Percentiles rank a stretch among this genome's conserved stretches.
Evolutionary conservation across 2,329 filamentous ascomycete species (phyloP).

Genomic region (Huntiella savannae): DNA sequence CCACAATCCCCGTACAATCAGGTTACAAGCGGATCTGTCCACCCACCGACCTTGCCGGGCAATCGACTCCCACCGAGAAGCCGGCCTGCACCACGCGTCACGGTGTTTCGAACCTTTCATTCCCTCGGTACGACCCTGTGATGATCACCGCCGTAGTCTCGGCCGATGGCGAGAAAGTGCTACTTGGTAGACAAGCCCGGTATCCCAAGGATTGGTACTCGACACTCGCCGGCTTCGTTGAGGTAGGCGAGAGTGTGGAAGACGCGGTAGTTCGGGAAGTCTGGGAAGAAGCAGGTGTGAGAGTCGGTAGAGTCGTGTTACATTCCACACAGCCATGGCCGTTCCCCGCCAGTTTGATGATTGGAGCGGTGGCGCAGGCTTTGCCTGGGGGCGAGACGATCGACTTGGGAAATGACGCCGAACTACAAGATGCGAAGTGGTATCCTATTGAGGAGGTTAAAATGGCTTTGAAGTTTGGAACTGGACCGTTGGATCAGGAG

Average conservation of each 20-base stretch:
- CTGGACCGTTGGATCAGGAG: conserved; percentile 45
- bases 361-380: conserved; percentile 74
- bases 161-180: conserved; percentile 52
- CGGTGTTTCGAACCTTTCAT: conserved; percentile 75
- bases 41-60: conserved; percentile 39
- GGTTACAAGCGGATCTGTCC: conserved; percentile 70
- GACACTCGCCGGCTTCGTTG: conserved; percentile 72
- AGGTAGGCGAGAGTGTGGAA: conserved; percentile 70
- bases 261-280: conserved; percentile 69
- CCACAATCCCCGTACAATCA: conserved; percentile 58
- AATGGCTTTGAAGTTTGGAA: conserved; percentile 43
- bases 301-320: conserved; percentile 57
- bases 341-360: conserved; percentile 70
- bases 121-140: conserved; percentile 82
- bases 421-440: conserved; percentile 82
- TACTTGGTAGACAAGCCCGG: conserved; percentile 69
- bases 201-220: conserved; percentile 78
- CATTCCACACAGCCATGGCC: conserved; percentile 80
- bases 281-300: conserved; percentile 69
- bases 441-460: conserved; percentile 63
- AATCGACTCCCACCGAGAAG: conserved; percentile 30
- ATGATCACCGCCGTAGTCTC: conserved; percentile 91
- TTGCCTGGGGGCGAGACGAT: conserved; percentile 61
- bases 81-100: conserved; percentile 62
- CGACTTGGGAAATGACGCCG: conserved; percentile 68